Percentiles rank a stretch among this genome's conserved stretches.
Evolutionary conservation across 345 rosid genomes (phyloP).

Genomic region (Euclidium syriacum): DNA sequence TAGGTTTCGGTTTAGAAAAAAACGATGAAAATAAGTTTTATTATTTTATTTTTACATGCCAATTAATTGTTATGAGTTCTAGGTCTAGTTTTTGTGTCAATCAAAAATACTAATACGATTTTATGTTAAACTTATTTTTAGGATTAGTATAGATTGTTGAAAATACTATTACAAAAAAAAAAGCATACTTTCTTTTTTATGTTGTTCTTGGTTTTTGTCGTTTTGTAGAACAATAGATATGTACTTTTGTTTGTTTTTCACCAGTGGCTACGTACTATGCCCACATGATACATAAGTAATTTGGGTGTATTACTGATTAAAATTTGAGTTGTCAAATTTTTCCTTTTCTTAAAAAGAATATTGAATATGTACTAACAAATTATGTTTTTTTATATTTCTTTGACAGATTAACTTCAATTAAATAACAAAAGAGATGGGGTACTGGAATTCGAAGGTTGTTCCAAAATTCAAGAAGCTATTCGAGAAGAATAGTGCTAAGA

Average conservation of each 20-base stretch:
- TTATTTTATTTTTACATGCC: background rate
- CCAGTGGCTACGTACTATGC: slow-evolving; percentile 17
- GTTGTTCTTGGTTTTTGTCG: slow-evolving; percentile 23
- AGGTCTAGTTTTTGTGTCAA: background rate
- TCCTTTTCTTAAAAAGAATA: background rate
- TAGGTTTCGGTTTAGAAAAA: background rate
- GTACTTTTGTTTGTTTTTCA: slow-evolving; percentile 17
- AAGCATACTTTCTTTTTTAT: background rate
- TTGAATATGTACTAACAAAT: background rate
- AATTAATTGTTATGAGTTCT: background rate
- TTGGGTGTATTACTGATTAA: background rate
- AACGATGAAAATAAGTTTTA: background rate
- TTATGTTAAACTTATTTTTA: background rate
- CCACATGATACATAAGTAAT: slow-evolving; percentile 6
- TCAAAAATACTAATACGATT: background rate
- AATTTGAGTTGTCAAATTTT: background rate
- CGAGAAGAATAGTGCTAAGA: slow-evolving; percentile 59
- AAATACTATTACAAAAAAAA: slow-evolving; percentile 3
- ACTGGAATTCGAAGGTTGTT: slow-evolving; percentile 80
- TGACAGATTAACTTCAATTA: slow-evolving; percentile 12
- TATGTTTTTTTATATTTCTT: background rate
- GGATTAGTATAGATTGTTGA: background rate
- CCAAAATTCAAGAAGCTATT: slow-evolving; percentile 81
- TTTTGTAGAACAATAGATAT: slow-evolving; percentile 15
- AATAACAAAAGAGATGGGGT: slow-evolving; percentile 43